Evolutionary conservation across 2,329 filamentous ascomycete genomes (phyloP), one percentile per base, ranked within the genome.

Genomic region (Reticulascus tulasneorum): DNA sequence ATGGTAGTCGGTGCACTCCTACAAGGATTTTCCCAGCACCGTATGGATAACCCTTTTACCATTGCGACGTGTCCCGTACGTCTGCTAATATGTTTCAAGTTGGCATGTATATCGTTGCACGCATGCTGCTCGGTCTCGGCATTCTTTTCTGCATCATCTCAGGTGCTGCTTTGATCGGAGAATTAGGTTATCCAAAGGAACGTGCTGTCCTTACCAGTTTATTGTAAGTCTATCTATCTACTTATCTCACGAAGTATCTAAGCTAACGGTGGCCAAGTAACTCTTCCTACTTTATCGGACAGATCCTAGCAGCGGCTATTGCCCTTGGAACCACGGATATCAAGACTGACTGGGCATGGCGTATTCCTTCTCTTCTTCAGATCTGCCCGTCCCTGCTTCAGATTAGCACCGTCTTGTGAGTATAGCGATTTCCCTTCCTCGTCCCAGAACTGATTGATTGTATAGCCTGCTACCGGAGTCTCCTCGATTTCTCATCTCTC

Each of bases 391-490:
- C 21, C 11, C 37, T 53, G 1, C 46, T 79, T 8, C 70, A 79
- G 25, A 61, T 71, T 26, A 26, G 75, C 0, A 69, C 87, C 35
- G 90, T 91, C 44, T 49, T 72, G 16, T 46, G n/a, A n/a, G n/a
- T n/a, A n/a, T n/a, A n/a, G n/a, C n/a, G n/a, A n/a, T n/a, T n/a
- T n/a, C n/a, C n/a, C n/a, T n/a, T n/a, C n/a, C n/a, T n/a, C n/a
- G n/a, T n/a, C n/a, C n/a, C n/a, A n/a, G n/a, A n/a, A n/a, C n/a
- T n/a, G n/a, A n/a, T n/a, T n/a, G n/a, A n/a, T n/a, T n/a, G n/a
- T n/a, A n/a, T n/a, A n/a, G n/a, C n/a, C n/a, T 71, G 17, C 88
- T 91, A 64, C 85, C 84, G 0, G 86, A 91, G 58, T 78, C 70
- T 4, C 76, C 76, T 7, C 72, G 82, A 37, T 90, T 86, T 84